These are phyloP conservation scores for Pseudohyphozyma bogoriensis DNA, from an alignment of 768 basidiomycete genomes.

Conservation along the genomic window DNA sequence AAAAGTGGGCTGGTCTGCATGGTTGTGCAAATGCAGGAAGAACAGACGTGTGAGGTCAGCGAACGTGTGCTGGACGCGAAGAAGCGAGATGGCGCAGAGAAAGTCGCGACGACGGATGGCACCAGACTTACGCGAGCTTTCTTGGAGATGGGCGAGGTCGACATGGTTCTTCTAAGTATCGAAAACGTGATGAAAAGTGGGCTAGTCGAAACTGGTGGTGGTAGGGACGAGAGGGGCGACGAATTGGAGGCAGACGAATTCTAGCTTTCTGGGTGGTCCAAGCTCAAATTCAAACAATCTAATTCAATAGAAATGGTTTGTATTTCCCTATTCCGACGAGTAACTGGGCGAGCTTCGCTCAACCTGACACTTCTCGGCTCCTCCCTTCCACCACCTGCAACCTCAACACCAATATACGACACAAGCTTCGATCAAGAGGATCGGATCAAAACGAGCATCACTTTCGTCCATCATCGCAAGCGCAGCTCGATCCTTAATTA, in stretches of 20 bases:
- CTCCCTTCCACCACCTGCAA: background rate
- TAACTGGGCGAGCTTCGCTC: background rate
- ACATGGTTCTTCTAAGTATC: background rate
- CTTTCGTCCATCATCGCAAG: background rate
- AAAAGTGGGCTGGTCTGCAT: background rate
- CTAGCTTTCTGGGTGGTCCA: background rate
- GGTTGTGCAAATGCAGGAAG: no score
- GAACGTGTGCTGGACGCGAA: no score
- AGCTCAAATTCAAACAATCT: background rate
- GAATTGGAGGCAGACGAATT: background rate
- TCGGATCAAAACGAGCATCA: background rate
- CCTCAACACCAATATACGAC: background rate
- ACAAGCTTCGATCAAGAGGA: background rate
- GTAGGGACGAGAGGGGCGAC: background rate
- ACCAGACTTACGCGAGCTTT: no score
- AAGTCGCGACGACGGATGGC: no score
- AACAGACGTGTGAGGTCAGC: no score
- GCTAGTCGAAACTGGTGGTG: background rate
- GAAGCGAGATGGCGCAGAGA: no score
- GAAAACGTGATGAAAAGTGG: background rate
- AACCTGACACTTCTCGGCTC: background rate
- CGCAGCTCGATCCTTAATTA: background rate
- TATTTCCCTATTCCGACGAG: background rate
- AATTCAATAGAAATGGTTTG: background rate
- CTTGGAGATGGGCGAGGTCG: background rate